Evolutionary conservation across 371 early-diverging fungal genomes (phyloP), one percentile per base, ranked within the genome.

Genomic region (Mortierella sp.): DNA sequence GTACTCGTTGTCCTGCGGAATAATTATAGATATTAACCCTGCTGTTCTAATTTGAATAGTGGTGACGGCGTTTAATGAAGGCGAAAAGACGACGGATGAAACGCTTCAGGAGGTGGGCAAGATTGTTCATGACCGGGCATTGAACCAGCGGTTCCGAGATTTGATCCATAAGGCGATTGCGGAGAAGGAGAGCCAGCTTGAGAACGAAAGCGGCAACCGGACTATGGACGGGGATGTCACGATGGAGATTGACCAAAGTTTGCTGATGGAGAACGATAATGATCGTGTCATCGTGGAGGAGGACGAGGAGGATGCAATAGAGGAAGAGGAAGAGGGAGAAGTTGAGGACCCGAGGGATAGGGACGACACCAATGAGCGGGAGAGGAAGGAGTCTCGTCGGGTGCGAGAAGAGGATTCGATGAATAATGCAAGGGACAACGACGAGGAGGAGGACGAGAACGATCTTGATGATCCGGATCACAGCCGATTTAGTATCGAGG

Each of bases 1-100:
- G n/a, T n/a, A n/a, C n/a, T n/a, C n/a, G n/a, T n/a, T n/a, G n/a
- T n/a, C n/a, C n/a, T n/a, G n/a, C n/a, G n/a, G n/a, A n/a, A n/a
- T n/a, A n/a, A n/a, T n/a, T n/a, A n/a, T n/a, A n/a, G n/a, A n/a
- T n/a, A n/a, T n/a, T n/a, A n/a, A n/a, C n/a, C n/a, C 11, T 50
- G 43, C 26, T 31, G n/a, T 24, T 22, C 24, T 37, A 3, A 2
- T 58, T 0, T 3, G 4, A n/a, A 7, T 68, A 82, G 83, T 82
- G 47, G 83, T 82, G 50, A 66, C 83, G 5, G 73, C 83, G n/a
- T 82, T 82, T 43, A 82, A 82, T 45, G 83, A 82, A 37, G 83
- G 83, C 14, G 83, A 77, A 52, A 82, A 82, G 70, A 71, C 83
- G 7, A 82, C 83, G 37, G 78, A 82, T 1, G 83, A 82, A 31